These are phyloP conservation scores for Hericium coralloides DNA, from an alignment of 768 basidiomycete species.

Conservation along the genomic window DNA sequence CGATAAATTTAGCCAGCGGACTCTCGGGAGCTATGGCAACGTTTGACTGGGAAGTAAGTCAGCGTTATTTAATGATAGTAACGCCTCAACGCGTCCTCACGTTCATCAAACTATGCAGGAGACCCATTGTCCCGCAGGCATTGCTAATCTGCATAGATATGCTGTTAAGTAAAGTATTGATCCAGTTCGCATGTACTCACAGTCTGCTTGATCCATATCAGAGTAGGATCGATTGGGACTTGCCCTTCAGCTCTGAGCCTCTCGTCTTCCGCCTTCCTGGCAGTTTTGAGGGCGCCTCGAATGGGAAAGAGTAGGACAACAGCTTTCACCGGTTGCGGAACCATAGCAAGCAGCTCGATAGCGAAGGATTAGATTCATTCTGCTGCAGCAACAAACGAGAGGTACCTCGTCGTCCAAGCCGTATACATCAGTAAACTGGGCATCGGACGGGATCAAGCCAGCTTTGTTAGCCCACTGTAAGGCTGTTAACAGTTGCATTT, in stretches of 20 bases:
- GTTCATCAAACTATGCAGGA: slow-evolving; percentile 52
- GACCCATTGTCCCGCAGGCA: slow-evolving; percentile 23
- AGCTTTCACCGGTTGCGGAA: slow-evolving; percentile 71
- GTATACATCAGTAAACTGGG: slow-evolving; percentile 12
- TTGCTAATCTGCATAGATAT: slow-evolving; percentile 20
- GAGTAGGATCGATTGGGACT: slow-evolving; percentile 45
- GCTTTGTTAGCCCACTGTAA: not conserved
- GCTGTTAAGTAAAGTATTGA: not conserved
- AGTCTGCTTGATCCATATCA: slow-evolving; percentile 90
- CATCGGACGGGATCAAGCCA: not conserved
- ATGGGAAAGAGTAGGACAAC: slow-evolving; percentile 82
- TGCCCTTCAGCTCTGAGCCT: slow-evolving; percentile 38
- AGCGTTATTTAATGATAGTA: not conserved
- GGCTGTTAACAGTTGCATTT: slow-evolving; percentile 22
- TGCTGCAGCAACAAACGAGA: too few species aligned
- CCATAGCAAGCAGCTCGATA: slow-evolving; percentile 55
- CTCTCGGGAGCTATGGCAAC: slow-evolving; percentile 48
- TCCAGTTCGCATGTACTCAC: slow-evolving; percentile 28
- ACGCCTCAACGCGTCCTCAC: slow-evolving; percentile 29
- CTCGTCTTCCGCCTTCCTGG: slow-evolving; percentile 51
- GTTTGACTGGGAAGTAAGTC: slow-evolving; percentile 34
- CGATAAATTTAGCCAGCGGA: slow-evolving; percentile 58
- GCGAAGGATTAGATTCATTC: not conserved
- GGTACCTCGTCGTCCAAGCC: slow-evolving; percentile 11
- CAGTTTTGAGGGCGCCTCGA: slow-evolving; percentile 37